Base-by-base conservation (phyloP, 305 asterid genomes). In the Rubia peregrina region DNA sequence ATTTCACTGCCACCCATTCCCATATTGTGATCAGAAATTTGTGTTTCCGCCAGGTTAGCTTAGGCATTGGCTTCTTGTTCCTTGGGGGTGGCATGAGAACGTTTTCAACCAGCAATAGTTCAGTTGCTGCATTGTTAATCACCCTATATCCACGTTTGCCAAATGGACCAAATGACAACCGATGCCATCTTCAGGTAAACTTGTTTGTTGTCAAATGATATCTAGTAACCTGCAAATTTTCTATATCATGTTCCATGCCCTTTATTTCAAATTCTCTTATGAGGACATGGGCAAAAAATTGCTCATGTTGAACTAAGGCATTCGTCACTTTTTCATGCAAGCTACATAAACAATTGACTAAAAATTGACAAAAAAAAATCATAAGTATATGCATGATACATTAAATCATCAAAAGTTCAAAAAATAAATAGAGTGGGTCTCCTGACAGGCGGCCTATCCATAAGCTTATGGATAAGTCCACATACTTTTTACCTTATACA, bases 121-220 rank as follows among this genome's bases (percentile, higher is more conserved):
- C 97, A 48, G 76, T 89, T 83, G 96, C 97, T 57, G 91, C 96
- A 80, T 83, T 94, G 84, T 85, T 91, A 77, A 83, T 91, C 78
- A 86, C 97, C 64, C 88, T 94, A 73, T 94, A 88, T 84, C 97
- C 99, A 30, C 96, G 97, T 64, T 82, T 94, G 76, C 99, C 99
- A 56, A 83, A 89, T 76, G 97, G 95, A 72, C 97, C 99, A 79
- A 89, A 91, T 87, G 99, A 94, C 88, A 94, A 94, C 74, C 83
- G 96, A 75, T 94, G 99, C 84, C 97, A 94, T 89, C 95, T 94
- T 73, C 99, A 94, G 97, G 99, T 94, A 83, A 86, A 75, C 71
- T 79, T 53, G 68, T 73, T 21, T 71, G 60, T 53, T 46, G 46
- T 62, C 24, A 26, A 40, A 41, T 42, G 0, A 4, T 71, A 26